phyloP scores from a whole-genome alignment of 352 stramenopile genomes.

The Globisporangium emineosum region DNA sequence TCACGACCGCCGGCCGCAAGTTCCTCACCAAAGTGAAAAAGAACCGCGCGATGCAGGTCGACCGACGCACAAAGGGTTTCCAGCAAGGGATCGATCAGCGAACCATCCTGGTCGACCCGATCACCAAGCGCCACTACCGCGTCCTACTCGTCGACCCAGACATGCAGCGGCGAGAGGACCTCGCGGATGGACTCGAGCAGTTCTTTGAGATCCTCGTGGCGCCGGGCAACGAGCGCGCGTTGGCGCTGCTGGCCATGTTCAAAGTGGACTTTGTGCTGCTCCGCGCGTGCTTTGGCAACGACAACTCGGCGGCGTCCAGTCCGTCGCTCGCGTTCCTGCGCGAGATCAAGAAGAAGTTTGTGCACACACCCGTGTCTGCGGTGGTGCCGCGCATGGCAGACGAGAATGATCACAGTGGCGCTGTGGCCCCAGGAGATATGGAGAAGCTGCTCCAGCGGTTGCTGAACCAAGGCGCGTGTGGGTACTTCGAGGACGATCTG shows the following conservation, averaged over 20 bases:
- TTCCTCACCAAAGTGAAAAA: conserved; percentile 77
- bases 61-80: conserved; percentile 63
- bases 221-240: conserved; percentile 55
- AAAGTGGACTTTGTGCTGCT: conserved; percentile 60
- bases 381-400: conserved; percentile 24
- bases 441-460: conserved; percentile 51
- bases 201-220: conserved; percentile 70
- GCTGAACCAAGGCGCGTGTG: conserved; percentile 54
- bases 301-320: conserved; percentile 50
- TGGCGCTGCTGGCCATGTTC: conserved; percentile 61
- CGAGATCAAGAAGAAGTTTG: conserved; percentile 60
- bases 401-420: conserved; percentile 10
- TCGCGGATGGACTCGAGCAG: conserved; percentile 59
- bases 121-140: conserved; percentile 58
- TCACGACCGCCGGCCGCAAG: conserved; percentile 58
- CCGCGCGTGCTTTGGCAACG: conserved; percentile 46
- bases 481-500: conserved; percentile 57
- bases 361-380: conserved; percentile 48
- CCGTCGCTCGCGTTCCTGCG: conserved; percentile 45
- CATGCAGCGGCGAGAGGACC: conserved; percentile 56
- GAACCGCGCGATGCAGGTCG: conserved; percentile 70
- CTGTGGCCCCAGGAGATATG: conserved; percentile 12
- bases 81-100: conserved; percentile 42
- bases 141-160: conserved; percentile 66
- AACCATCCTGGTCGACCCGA: conserved; percentile 47